Evolutionary conservation across 495 filamentous ascomycete species (phyloP), one percentile per base, ranked within the genome.

Genomic region (Polyplosphaeria fusca): DNA sequence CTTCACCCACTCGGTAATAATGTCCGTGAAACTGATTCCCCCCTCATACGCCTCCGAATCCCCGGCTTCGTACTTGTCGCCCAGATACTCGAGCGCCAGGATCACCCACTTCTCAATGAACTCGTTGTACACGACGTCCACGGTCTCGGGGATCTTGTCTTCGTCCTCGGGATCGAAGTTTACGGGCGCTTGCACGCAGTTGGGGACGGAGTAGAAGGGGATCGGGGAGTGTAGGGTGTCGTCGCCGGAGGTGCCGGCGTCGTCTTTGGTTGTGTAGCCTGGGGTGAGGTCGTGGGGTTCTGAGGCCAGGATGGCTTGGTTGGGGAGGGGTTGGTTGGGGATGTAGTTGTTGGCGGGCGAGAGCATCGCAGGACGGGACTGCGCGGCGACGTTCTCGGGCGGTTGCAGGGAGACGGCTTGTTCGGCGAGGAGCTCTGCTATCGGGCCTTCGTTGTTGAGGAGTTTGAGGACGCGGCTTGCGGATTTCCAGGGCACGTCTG

Each of bases 211-310:
- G 69, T 93, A 91, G 67, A 87, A 89, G 23, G 77, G 70, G 37
- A 96, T 84, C 4, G 78, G 76, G 0, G 79, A 73, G 64, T 97
- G 93, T 1, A 96, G 61, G 0, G 92, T 91, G 68, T 98, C 93
- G 67, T 98, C 93, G 45, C 93, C 94, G 59, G 93, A 86, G n/a
- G 73, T 67, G 38, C 92, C 89, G 1, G 79, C 82, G 63, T 91
- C 92, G 68, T 98, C 93, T 35, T 73, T 73, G 12, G 93, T 98
- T 0, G 88, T 96, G 73, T 98, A 97, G 1, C 93, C 93, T 4
- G 86, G 83, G 46, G 47, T 46, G 1, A 58, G 39, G 20, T 5
- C 19, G 1, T 59, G 20, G 18, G 38, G 38, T 2, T 27, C 47
- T 16, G 12, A 14, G 18, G 16, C 19, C 18, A 19, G n/a, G 13